These are phyloP conservation scores for Mucor plumbeus DNA, from an alignment of 371 early-diverging fungal genomes.

Conservation along the genomic window DNA sequence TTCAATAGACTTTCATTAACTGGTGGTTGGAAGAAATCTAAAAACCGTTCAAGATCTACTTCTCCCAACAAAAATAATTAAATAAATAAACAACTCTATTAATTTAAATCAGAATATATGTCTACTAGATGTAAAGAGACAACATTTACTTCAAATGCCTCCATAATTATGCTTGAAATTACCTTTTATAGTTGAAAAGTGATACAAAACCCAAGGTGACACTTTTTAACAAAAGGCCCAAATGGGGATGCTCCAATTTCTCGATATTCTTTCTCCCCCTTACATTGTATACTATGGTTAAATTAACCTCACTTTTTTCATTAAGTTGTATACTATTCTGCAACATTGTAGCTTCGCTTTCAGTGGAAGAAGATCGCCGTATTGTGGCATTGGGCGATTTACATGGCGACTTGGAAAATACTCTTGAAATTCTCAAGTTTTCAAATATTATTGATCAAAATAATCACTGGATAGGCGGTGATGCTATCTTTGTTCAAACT, in stretches of 20 bases:
- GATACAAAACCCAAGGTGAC: too few species aligned
- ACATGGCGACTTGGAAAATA: conserved; percentile 71
- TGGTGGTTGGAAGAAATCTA: not conserved
- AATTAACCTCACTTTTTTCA: not conserved
- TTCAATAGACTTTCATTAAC: conserved; percentile 2
- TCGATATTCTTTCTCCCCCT: not conserved
- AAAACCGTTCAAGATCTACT: not conserved
- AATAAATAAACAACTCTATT: too few species aligned
- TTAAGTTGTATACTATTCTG: not conserved
- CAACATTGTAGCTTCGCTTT: not conserved
- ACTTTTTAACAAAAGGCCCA: not conserved
- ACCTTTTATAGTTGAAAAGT: too few species aligned
- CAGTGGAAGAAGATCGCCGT: conserved; percentile 36
- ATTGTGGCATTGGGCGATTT: conserved; percentile 82
- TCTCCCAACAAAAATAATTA: not conserved
- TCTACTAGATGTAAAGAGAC: too few species aligned
- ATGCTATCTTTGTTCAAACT: conserved; percentile 60
- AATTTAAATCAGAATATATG: too few species aligned
- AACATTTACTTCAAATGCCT: too few species aligned
- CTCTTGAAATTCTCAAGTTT: conserved; percentile 62
- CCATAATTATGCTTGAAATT: too few species aligned
- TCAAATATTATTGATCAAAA: conserved; percentile 65
- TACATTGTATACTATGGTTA: not conserved
- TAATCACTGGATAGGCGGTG: conserved; percentile 67
- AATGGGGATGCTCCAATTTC: too few species aligned